A percentile compares a stretch with the other conserved stretches of the same genome.
Evolutionary conservation across 331 rosid species (phyloP).

Genomic region (Erythrophleum ivorense): DNA sequence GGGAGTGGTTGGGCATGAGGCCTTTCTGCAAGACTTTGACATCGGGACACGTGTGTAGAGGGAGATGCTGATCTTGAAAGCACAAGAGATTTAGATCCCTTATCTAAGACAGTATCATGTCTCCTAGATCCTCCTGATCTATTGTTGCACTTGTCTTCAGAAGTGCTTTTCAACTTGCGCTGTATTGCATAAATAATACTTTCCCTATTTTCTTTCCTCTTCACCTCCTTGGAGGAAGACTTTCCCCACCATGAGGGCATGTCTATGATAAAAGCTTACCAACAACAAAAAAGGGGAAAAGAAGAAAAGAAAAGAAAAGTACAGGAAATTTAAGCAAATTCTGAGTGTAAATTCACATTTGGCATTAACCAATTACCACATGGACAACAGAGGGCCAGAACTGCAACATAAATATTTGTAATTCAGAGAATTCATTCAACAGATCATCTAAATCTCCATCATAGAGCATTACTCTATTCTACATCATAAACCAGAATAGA

Average conservation of each 20-base stretch:
- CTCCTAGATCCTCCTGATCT: conserved; percentile 56
- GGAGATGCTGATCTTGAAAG: conserved; percentile 71
- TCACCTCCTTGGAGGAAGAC: conserved; percentile 67
- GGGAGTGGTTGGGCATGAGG: conserved; percentile 71
- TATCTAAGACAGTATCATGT: conserved; percentile 58
- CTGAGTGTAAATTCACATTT: conserved; percentile 40
- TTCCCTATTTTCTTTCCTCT: conserved; percentile 62
- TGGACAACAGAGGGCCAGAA: conserved; percentile 10
- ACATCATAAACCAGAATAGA: conserved; percentile 6
- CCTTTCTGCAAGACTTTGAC: conserved; percentile 72
- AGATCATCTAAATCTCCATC: conserved; percentile 31
- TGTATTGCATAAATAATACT: conserved; percentile 59
- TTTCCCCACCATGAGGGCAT: conserved; percentile 85
- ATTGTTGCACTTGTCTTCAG: conserved; percentile 52
- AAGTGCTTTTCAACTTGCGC: conserved; percentile 58
- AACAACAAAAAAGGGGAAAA: background rate
- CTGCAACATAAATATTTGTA: conserved; percentile 22
- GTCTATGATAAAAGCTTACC: conserved; percentile 19
- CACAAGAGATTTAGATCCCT: conserved; percentile 53
- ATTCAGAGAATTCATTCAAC: conserved; percentile 8
- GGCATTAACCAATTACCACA: conserved; percentile 18
- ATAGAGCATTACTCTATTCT: background rate
- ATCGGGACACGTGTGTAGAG: conserved; percentile 57
- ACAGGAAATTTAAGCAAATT: conserved; percentile 40
- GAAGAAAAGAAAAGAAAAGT: conserved; percentile 3